A percentile compares a stretch with the other conserved stretches of the same genome.
phyloP scores from a whole-genome alignment of 2,329 filamentous ascomycete genomes.

The Tolypocladium endophyticum region DNA sequence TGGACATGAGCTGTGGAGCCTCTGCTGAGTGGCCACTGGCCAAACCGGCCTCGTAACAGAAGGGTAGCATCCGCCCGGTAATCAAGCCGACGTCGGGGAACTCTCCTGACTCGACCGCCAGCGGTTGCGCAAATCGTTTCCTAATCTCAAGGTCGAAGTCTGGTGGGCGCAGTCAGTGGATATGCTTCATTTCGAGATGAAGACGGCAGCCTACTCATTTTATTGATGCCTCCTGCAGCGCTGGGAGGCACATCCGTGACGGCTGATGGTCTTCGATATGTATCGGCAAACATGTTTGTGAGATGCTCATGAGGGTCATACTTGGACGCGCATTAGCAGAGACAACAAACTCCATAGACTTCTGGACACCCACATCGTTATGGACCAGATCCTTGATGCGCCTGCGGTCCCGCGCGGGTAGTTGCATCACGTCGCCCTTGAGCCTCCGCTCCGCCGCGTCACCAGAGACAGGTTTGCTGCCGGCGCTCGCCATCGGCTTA shows the following conservation, averaged over 20 bases:
- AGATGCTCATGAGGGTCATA: constrained; percentile 46
- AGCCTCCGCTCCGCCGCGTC: constrained; percentile 56
- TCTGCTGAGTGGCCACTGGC: constrained; percentile 47
- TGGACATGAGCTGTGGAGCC: constrained; percentile 52
- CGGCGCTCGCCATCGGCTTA: constrained; percentile 46
- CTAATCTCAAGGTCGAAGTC: constrained; percentile 58
- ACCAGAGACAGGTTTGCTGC: constrained; percentile 51
- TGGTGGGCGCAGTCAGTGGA: constrained; percentile 19
- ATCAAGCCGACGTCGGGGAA: constrained; percentile 57
- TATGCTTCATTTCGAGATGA: neutral
- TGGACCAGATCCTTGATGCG: constrained; percentile 54
- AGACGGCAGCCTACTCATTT: constrained; percentile 53
- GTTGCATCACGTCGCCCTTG: constrained; percentile 61
- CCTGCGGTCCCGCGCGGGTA: constrained; percentile 54
- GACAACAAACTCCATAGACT: neutral
- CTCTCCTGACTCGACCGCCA: constrained; percentile 58
- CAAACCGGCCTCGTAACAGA: constrained; percentile 57
- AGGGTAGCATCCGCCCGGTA: constrained; percentile 54
- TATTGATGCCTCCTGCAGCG: constrained; percentile 62
- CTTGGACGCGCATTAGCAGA: constrained; percentile 18
- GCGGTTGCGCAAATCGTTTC: constrained; percentile 52
- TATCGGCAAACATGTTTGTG: constrained; percentile 40
- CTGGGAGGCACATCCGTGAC: constrained; percentile 54
- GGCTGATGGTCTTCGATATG: constrained; percentile 32
- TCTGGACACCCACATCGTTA: constrained; percentile 39